A percentile compares a stretch with the other conserved stretches of the same genome.
These are phyloP conservation scores for Aaosphaeria pasadenensis DNA, from an alignment of 2,329 filamentous ascomycete genomes.

Conservation along the genomic window DNA sequence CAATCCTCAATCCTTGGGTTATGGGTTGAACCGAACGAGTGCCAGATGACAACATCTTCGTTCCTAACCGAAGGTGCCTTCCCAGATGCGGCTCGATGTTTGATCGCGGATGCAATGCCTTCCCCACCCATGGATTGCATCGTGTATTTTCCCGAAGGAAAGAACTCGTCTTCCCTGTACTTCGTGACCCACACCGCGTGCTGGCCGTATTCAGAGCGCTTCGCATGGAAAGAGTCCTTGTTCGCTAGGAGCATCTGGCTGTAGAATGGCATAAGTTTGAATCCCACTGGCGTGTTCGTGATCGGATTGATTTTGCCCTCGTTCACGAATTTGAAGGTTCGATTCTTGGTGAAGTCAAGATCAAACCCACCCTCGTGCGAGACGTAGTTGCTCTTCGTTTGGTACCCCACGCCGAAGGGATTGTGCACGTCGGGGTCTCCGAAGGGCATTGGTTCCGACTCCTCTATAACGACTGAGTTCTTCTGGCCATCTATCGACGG, in stretches of 20 bases:
- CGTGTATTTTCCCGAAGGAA: conserved; percentile 19
- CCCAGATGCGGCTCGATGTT: conserved; percentile 1
- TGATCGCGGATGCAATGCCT: conserved; percentile 17
- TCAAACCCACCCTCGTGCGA: conserved; percentile 14
- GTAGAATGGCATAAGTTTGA: conserved; percentile 45
- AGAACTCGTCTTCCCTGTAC: conserved; percentile 22
- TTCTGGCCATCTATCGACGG: conserved; percentile 9
- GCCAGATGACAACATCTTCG: conserved; percentile 26
- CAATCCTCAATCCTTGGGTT: conserved; percentile 1
- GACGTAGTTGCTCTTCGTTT: conserved; percentile 8
- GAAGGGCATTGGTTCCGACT: conserved; percentile 17
- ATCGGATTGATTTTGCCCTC: conserved; percentile 44
- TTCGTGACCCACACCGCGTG: conserved; percentile 26
- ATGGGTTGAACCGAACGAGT: conserved; percentile 1
- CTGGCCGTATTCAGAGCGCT: conserved; percentile 19
- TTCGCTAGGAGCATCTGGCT: conserved; percentile 24
- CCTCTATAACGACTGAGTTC: conserved; percentile 32
- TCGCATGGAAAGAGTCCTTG: conserved; percentile 15
- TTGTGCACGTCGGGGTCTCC: conserved; percentile 8
- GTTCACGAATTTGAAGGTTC: conserved; percentile 51
- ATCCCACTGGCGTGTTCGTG: conserved; percentile 50
- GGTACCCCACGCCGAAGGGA: conserved; percentile 20
- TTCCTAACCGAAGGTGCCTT: conserved; percentile 7
- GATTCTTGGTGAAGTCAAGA: conserved; percentile 19
- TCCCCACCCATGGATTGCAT: conserved; percentile 25